Conservation (phyloP, 495 filamentous ascomycete species). For the Aspergillus carlsbadensis region DNA sequence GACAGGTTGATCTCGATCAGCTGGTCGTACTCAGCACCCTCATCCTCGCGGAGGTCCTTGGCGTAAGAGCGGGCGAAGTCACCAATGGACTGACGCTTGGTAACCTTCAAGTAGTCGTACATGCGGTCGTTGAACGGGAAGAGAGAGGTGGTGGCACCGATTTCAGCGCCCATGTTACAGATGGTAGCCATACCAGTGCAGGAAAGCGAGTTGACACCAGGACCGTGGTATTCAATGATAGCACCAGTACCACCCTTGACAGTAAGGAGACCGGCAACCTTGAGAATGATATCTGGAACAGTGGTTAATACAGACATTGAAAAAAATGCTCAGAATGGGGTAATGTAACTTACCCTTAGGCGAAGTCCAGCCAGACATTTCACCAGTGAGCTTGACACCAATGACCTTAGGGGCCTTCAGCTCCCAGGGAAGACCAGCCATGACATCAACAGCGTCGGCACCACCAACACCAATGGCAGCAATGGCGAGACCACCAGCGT, state of each 20-base stretch:
- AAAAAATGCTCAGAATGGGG: conserved; percentile 23
- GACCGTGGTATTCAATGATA: conserved; percentile 90
- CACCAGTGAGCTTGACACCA: conserved; percentile 81
- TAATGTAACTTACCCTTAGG: conserved; percentile 62
- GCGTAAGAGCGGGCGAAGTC: conserved; percentile 73
- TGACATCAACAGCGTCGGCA: conserved; percentile 94
- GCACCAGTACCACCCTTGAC: conserved; percentile 94
- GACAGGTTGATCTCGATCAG: conserved; percentile 90
- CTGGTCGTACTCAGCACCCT: conserved; percentile 90
- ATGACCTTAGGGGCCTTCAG: conserved; percentile 88
- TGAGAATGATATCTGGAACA: conserved; percentile 69
- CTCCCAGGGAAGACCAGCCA: conserved; percentile 97
- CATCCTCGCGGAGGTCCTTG: conserved; percentile 77
- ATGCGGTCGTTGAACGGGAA: conserved; percentile 79
- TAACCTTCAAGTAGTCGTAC: conserved; percentile 77
- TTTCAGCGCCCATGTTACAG: conserved; percentile 91
- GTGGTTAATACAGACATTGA: background rate
- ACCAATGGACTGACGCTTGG: conserved; percentile 71
- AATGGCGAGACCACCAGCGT: conserved; percentile 96
- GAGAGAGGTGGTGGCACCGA: conserved; percentile 93
- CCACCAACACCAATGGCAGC: conserved; percentile 96
- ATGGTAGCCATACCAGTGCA: conserved; percentile 91
- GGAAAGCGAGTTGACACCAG: conserved; percentile 84
- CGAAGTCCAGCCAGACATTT: conserved; percentile 84
- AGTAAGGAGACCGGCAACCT: conserved; percentile 85